A percentile compares a stretch with the other conserved stretches of the same genome.
These are phyloP conservation scores for Lasiosphaeria hispida DNA, from an alignment of 495 filamentous ascomycete genomes.

Conservation along the genomic window DNA sequence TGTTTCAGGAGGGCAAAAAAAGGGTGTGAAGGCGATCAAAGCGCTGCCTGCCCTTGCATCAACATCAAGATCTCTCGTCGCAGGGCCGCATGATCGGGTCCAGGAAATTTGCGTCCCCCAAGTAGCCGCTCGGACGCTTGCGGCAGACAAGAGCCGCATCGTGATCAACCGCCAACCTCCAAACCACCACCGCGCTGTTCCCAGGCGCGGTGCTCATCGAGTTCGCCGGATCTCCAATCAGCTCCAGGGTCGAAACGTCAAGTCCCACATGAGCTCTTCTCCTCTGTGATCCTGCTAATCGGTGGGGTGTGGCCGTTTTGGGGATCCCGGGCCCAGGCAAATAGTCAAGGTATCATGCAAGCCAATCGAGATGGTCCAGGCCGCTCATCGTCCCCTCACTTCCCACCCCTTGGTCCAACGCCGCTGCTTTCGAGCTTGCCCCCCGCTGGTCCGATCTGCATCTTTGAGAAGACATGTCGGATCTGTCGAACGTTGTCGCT, in stretches of 20 bases:
- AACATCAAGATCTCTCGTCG: conserved; percentile 29
- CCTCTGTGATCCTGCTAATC: conserved; percentile 16
- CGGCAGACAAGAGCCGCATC: conserved; percentile 31
- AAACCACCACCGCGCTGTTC: conserved; percentile 5
- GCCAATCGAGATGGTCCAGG: conserved; percentile 6
- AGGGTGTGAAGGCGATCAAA: conserved; percentile 25
- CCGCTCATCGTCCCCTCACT: conserved; percentile 5
- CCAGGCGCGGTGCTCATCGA: background rate
- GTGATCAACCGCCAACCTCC: conserved; percentile 23
- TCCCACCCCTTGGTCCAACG: background rate
- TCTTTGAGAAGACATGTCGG: conserved; percentile 63
- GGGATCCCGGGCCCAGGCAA: background rate
- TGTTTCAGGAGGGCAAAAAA: conserved; percentile 25
- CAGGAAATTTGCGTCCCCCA: conserved; percentile 23
- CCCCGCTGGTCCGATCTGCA: conserved; percentile 30
- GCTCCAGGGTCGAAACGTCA: conserved; percentile 2
- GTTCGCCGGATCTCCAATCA: background rate
- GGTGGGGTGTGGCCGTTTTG: background rate
- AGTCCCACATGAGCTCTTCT: conserved; percentile 6
- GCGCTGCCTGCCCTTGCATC: conserved; percentile 29
- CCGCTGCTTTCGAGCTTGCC: conserved; percentile 15
- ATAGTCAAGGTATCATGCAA: background rate
- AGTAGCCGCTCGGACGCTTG: conserved; percentile 21
- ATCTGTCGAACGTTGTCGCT: conserved; percentile 71
- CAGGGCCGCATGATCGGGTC: conserved; percentile 31